Conservation (phyloP, 495 filamentous ascomycete genomes). For the Geopyxis carbonaria region DNA sequence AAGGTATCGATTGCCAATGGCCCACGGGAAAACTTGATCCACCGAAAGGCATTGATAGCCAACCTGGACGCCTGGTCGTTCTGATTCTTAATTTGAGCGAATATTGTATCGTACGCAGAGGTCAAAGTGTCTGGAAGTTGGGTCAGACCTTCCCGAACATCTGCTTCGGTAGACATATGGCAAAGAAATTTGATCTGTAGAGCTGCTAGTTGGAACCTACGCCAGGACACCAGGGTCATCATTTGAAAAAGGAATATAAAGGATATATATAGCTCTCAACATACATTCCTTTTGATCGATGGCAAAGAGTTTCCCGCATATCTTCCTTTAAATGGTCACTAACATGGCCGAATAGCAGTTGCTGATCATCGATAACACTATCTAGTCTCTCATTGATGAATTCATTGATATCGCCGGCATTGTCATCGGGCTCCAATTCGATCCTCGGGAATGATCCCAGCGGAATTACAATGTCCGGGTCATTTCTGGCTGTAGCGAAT, state of each 20-base stretch:
- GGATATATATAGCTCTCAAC: no score
- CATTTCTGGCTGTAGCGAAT: constrained; percentile 14
- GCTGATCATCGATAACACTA: constrained; percentile 1
- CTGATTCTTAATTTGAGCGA: not conserved
- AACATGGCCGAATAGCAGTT: constrained; percentile 3
- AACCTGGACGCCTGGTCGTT: not conserved
- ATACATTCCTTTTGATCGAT: constrained; percentile 4
- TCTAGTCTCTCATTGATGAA: constrained; percentile 10
- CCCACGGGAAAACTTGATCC: not conserved
- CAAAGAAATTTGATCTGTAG: constrained; percentile 5
- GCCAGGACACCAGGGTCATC: no score
- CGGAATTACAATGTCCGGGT: constrained; percentile 7
- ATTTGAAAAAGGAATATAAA: no score
- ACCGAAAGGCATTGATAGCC: constrained; percentile 2
- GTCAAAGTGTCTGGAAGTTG: constrained; percentile 2
- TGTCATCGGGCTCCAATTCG: constrained; percentile 9
- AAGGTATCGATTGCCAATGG: not conserved
- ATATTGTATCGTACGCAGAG: not conserved
- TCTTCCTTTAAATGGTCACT: not conserved
- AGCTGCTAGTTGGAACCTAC: constrained; percentile 6
- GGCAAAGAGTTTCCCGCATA: not conserved
- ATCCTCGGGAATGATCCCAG: constrained; percentile 7
- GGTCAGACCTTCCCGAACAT: not conserved
- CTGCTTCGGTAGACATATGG: not conserved
- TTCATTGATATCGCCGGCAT: constrained; percentile 9